Percentiles rank a stretch among this genome's conserved stretches.
Conservation (phyloP, 2,329 filamentous ascomycete species). For the Neurospora sp. region DNA sequence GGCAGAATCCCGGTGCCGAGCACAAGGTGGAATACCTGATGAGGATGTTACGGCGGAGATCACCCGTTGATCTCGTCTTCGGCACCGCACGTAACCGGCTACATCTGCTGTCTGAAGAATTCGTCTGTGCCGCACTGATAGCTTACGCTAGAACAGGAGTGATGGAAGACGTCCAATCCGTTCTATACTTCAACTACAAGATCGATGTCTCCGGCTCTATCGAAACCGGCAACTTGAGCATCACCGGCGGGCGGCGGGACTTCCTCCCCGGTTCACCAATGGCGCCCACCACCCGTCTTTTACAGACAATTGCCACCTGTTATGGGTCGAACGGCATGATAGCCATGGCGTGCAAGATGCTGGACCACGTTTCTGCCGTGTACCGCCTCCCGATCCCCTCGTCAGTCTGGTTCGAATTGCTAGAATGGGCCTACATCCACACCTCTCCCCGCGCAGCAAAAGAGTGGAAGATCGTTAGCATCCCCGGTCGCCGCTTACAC, state of each 20-base stretch:
- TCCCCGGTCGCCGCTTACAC: conserved; percentile 25
- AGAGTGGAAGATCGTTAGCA: conserved; percentile 26
- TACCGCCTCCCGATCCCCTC: conserved; percentile 48
- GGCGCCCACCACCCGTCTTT: conserved; percentile 46
- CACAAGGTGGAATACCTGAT: conserved; percentile 21
- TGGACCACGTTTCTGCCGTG: conserved; percentile 51
- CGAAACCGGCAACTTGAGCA: conserved; percentile 10
- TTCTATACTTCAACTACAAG: conserved; percentile 22
- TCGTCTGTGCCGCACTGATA: conserved; percentile 32
- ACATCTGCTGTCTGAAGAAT: conserved; percentile 26
- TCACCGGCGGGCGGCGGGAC: conserved; percentile 17
- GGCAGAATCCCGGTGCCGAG: conserved; percentile 20
- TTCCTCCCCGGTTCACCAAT: conserved; percentile 41
- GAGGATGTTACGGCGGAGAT: conserved; percentile 19
- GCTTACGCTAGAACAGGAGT: conserved; percentile 31
- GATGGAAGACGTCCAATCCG: conserved; percentile 21
- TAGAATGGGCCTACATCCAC: conserved; percentile 57
- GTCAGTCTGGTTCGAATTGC: conserved; percentile 54
- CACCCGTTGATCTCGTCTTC: conserved; percentile 22
- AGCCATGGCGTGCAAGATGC: conserved; percentile 42
- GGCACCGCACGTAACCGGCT: conserved; percentile 17
- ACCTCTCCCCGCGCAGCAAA: conserved; percentile 26
- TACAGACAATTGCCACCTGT: conserved; percentile 57
- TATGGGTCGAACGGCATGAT: conserved; percentile 60
- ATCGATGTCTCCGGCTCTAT: conserved; percentile 12